These are phyloP conservation scores for Amaranthus tricolor DNA, from an alignment of 179 eudicot species.

Conservation along the genomic window DNA sequence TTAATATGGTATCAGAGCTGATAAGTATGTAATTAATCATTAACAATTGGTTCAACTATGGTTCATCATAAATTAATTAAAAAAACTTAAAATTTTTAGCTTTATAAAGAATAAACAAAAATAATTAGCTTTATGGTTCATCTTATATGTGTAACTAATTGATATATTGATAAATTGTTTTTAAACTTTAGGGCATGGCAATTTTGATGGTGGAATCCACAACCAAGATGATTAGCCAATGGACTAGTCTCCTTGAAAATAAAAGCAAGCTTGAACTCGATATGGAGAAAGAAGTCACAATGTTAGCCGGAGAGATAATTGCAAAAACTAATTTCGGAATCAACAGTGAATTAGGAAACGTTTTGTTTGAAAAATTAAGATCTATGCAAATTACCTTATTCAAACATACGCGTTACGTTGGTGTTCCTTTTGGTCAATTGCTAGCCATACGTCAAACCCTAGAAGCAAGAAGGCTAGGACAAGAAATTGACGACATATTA, in stretches of 20 bases:
- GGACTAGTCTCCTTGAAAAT: slow-evolving; percentile 36
- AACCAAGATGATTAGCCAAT: slow-evolving; percentile 49
- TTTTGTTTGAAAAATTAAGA: slow-evolving; percentile 49
- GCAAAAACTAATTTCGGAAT: slow-evolving; percentile 77
- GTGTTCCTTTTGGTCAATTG: slow-evolving; percentile 65
- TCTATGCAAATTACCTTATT: slow-evolving; percentile 61
- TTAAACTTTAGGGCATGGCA: slow-evolving; percentile 51
- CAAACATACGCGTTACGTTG: slow-evolving; percentile 62
- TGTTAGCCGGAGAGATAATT: slow-evolving; percentile 68
- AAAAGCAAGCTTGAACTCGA: slow-evolving; percentile 50
- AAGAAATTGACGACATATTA: slow-evolving; percentile 57
- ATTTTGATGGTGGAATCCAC: slow-evolving; percentile 70
- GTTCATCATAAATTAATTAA: no score
- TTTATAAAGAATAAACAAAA: no score
- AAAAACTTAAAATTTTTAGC: no score
- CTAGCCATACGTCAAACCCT: slow-evolving; percentile 42
- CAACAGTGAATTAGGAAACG: slow-evolving; percentile 38
- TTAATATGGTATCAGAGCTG: no score
- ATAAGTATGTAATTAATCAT: no score
- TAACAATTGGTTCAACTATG: no score
- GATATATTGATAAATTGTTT: background rate
- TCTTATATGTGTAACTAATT: no score
- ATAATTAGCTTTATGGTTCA: no score
- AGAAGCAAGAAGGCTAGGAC: slow-evolving; percentile 55
- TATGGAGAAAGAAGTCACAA: slow-evolving; percentile 58